These are phyloP conservation scores for Metschnikowia reukaufii DNA, from an alignment of 805 yeast species.

Conservation along the genomic window DNA sequence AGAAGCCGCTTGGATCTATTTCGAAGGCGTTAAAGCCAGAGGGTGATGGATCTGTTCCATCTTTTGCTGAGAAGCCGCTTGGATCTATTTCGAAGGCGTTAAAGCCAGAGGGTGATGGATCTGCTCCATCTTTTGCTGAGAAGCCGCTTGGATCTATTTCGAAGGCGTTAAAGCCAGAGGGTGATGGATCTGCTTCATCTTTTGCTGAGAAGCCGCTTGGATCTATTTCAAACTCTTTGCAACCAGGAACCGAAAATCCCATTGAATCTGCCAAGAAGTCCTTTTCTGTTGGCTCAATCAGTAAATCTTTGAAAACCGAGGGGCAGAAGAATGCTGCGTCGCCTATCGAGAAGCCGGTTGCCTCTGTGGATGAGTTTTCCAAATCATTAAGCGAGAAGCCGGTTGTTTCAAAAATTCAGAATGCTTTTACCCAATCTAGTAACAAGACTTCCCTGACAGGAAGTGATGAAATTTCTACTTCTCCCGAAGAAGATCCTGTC, in stretches of 20 bases:
- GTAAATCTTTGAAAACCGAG: neutral
- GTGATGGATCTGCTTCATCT: neutral
- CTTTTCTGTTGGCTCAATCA: too few relatives aligned
- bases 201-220: neutral
- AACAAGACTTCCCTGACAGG: neutral
- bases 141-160: too few relatives aligned
- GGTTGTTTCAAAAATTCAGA: neutral
- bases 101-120: too few relatives aligned
- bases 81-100: too few relatives aligned
- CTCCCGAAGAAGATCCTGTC: neutral
- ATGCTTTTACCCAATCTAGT: neutral
- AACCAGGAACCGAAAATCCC: neutral
- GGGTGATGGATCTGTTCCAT: too few relatives aligned
- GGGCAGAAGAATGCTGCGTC: neutral
- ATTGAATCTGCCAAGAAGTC: too few relatives aligned
- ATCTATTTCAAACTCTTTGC: neutral
- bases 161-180: neutral
- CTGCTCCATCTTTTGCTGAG: too few relatives aligned
- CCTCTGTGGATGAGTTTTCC: neutral
- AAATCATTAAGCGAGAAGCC: neutral
- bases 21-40: too few relatives aligned
- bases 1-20: too few relatives aligned
- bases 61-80: too few relatives aligned
- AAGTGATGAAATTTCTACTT: neutral
- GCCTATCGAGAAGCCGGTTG: neutral